Percentiles rank a stretch among this genome's conserved stretches.
These are phyloP conservation scores for Xylariales sp. DNA, from an alignment of 2,329 filamentous ascomycete genomes.

Conservation along the genomic window DNA sequence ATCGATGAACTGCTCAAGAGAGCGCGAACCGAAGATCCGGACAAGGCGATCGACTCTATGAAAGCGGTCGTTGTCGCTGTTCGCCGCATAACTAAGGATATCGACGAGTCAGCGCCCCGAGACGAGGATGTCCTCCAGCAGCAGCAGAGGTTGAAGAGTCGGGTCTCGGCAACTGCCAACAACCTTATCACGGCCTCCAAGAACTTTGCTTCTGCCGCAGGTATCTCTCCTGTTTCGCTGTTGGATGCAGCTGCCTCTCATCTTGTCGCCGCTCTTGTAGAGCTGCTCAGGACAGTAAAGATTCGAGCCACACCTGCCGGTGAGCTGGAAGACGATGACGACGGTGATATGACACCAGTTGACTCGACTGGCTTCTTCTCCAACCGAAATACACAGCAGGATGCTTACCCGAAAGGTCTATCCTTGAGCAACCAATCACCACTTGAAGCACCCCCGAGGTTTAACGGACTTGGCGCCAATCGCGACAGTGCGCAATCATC, in stretches of 20 bases:
- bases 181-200: slow-evolving; percentile 92
- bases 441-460: slow-evolving; percentile 48
- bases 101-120: slow-evolving; percentile 54
- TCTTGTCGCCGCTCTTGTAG: slow-evolving; percentile 78
- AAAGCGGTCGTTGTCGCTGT: slow-evolving; percentile 80
- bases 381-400: slow-evolving; percentile 39
- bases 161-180: slow-evolving; percentile 90
- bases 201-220: slow-evolving; percentile 78
- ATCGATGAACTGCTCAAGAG: slow-evolving; percentile 84
- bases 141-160: slow-evolving; percentile 67
- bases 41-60: slow-evolving; percentile 77
- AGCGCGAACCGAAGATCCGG: slow-evolving; percentile 68
- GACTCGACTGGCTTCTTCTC: slow-evolving; percentile 68
- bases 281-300: slow-evolving; percentile 78
- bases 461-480: slow-evolving; percentile 52
- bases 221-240: slow-evolving; percentile 87
- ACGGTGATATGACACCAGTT: slow-evolving; percentile 59
- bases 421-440: slow-evolving; percentile 32
- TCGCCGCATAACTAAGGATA: slow-evolving; percentile 77
- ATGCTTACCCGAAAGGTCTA: slow-evolving; percentile 22
- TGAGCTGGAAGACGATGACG: slow-evolving; percentile 75
- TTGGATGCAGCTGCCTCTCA: slow-evolving; percentile 92
- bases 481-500: slow-evolving; percentile 65
- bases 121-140: slow-evolving; percentile 52
- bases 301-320: slow-evolving; percentile 70